phyloP scores from a whole-genome alignment of 176 grass and related monocot genomes.

The Rhynchospora breviuscula region DNA sequence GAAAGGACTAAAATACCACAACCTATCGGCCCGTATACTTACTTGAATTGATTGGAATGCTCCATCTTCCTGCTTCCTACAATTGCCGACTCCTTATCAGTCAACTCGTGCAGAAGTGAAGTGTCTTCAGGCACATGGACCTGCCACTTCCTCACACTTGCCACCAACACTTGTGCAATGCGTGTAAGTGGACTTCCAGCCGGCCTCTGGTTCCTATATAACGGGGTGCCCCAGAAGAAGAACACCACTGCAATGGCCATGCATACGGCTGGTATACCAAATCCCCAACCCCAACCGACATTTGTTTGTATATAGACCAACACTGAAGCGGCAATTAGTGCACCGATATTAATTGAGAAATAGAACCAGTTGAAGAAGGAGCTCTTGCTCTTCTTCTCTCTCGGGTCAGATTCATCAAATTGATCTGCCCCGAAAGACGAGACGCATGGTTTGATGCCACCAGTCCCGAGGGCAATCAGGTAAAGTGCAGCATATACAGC shows the following conservation, averaged over 20 bases:
- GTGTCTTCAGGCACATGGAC: background rate
- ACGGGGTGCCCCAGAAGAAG: slow-evolving; percentile 24
- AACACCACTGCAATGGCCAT: slow-evolving; percentile 35
- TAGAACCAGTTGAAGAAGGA: too few species aligned
- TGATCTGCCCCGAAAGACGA: too few species aligned
- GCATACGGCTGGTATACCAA: slow-evolving; percentile 30
- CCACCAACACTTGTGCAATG: slow-evolving; percentile 20
- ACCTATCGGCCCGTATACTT: background rate
- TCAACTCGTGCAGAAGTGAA: background rate
- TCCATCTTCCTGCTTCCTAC: slow-evolving; percentile 25
- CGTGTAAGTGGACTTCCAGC: slow-evolving; percentile 29
- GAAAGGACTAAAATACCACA: too few species aligned
- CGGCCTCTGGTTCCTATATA: slow-evolving; percentile 27
- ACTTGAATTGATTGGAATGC: slow-evolving; percentile 25
- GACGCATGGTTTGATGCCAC: too few species aligned
- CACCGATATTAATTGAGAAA: too few species aligned
- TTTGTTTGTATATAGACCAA: slow-evolving; percentile 40
- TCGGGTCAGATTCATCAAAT: too few species aligned
- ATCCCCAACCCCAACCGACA: slow-evolving; percentile 45
- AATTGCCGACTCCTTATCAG: slow-evolving; percentile 15
- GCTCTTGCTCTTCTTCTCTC: too few species aligned
- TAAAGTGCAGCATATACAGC: too few species aligned
- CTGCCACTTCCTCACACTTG: background rate
- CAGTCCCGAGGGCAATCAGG: slow-evolving; percentile 21
- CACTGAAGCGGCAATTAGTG: slow-evolving; percentile 25